Evolutionary conservation across 257 asterid genomes (phyloP).

Genomic region (Solanum pimpinellifolium): DNA sequence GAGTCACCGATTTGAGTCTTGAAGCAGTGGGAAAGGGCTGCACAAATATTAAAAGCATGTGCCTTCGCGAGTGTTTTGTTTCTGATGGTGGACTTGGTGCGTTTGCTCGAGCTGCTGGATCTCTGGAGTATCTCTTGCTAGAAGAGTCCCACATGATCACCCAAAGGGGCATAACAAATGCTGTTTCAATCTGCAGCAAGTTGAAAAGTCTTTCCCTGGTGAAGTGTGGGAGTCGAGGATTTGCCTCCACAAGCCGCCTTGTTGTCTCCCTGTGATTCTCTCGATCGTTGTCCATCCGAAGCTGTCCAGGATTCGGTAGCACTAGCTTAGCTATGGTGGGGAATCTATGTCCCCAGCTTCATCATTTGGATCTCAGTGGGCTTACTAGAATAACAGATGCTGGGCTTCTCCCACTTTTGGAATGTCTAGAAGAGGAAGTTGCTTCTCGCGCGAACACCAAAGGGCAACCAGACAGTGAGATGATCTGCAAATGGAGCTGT

Average conservation of each 20-base stretch:
- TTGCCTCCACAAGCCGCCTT: conserved; percentile 26
- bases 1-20: conserved; percentile 59
- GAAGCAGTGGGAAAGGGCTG: conserved; percentile 64
- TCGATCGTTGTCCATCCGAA: conserved; percentile 45
- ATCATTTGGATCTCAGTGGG: too few species aligned
- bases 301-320: conserved; percentile 59
- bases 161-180: conserved; percentile 44
- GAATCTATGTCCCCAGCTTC: too few species aligned
- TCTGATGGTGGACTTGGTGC: conserved; percentile 57
- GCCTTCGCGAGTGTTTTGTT: conserved; percentile 57
- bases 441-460: too few species aligned
- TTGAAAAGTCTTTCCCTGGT: conserved; percentile 55
- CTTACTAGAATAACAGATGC: too few species aligned
- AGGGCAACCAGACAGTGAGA: too few species aligned
- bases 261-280: conserved; percentile 61
- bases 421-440: too few species aligned
- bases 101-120: conserved; percentile 42
- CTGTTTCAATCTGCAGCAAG: not conserved
- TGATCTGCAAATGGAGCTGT: too few species aligned
- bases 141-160: conserved; percentile 88
- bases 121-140: conserved; percentile 58
- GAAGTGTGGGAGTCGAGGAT: conserved; percentile 75
- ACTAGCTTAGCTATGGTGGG: not conserved
- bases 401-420: too few species aligned
- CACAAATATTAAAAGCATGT: conserved; percentile 43